Base-by-base conservation (phyloP, 148 eudicot species). In the Fallopia convolvulus region DNA sequence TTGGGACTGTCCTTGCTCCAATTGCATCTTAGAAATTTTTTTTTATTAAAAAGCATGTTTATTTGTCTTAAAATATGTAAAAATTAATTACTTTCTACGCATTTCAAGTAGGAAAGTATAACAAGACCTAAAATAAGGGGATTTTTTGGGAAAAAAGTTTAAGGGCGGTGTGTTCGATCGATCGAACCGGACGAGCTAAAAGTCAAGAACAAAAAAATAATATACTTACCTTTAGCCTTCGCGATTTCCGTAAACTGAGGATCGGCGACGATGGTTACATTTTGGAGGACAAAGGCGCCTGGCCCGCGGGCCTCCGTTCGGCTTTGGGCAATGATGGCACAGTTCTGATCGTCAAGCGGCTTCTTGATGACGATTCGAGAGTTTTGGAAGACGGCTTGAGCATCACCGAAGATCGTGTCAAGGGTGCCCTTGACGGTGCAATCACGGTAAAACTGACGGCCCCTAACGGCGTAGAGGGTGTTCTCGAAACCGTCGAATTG, bases 281-380 rank as follows among this genome's bases (percentile, higher is more conserved):
- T 80, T 73, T 72, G 91, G 53, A 90, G 76, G 3, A 90, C 86
- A 2, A 86, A 75, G 13, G 78, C 87, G 10, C 74, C 79, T 32
- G 79, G 80, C 15, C 84, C 89, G 1, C 58, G 72, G 3, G 76
- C 39, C 65, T 79, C 84, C 39, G 79, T 76, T 21, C 71, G 77
- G 41, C 78, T 70, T 12, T 75, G 82, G 32, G 78, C 75, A 0
- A 48, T 26, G 40, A 80, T 4, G 42, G 55, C 23, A 78, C 68
- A 55, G 0, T 73, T 17, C 11, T 66, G 55, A 60, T 83, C 10
- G 14, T 85, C 8, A 85, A 89, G 49, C 2, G 87, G 86, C 10
- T 74, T 75, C 21, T 83, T 66, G 68, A 82, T 52, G 70, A 63
- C 55, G 71, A 88, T 77, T 21, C 77, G 78, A 60, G 86, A 88